phyloP scores from a whole-genome alignment of 148 eudicot species.

The Persicaria tinctoria region DNA sequence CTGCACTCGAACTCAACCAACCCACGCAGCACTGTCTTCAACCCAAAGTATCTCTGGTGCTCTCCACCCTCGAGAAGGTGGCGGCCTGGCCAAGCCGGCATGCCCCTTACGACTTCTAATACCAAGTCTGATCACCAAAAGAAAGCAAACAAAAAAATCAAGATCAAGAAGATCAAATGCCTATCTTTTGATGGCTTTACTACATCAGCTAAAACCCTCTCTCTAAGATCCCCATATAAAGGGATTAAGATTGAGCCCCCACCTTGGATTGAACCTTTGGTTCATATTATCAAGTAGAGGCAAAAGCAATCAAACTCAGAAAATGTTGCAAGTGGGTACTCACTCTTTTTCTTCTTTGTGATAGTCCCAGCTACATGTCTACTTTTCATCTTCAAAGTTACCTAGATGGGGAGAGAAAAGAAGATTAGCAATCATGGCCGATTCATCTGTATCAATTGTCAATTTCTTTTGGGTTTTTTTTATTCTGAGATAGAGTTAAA shows the following conservation, averaged over 20 bases:
- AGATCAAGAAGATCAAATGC: conserved; percentile 3
- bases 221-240: not conserved
- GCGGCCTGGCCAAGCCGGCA: conserved; percentile 72
- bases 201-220: not conserved
- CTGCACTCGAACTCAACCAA: conserved; percentile 75
- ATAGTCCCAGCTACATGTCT: conserved; percentile 58
- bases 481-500: not conserved
- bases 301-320: not conserved
- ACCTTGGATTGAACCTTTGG: conserved; percentile 2
- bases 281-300: not conserved
- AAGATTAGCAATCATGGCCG: not conserved
- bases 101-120: conserved; percentile 58
- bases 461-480: not conserved
- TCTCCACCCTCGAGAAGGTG: conserved; percentile 46
- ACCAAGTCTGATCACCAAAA: conserved; percentile 42
- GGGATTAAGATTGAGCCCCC: not conserved
- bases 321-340: conserved; percentile 1
- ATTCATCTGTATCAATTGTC: conserved; percentile 7
- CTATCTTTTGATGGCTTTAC: conserved; percentile 6
- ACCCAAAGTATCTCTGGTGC: conserved; percentile 58
- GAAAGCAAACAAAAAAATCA: conserved; percentile 3
- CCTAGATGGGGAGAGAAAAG: conserved; percentile 21
- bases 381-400: conserved; percentile 88
- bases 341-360: conserved; percentile 86
- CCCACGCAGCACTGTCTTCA: conserved; percentile 50